A percentile compares a stretch with the other conserved stretches of the same genome.
Conservation (phyloP, 129 eudicot genomes). For the Kitagawia praeruptora region DNA sequence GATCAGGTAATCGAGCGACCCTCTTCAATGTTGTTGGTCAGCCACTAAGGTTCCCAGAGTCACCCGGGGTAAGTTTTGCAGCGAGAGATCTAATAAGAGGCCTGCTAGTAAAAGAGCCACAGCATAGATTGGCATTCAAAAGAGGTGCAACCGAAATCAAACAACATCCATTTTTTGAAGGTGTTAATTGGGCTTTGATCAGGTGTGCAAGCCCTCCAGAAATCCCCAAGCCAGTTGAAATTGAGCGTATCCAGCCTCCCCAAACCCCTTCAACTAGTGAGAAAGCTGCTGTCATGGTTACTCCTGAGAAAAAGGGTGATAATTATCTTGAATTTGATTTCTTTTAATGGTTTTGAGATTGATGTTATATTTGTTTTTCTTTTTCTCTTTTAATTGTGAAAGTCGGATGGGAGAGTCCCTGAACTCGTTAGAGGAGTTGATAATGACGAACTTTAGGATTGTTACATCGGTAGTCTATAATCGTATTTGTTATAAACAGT, state of each 20-base stretch:
- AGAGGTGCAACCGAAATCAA: slow-evolving; percentile 89
- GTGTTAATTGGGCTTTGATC: slow-evolving; percentile 92
- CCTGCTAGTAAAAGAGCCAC: slow-evolving; percentile 82
- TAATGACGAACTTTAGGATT: slow-evolving; percentile 14
- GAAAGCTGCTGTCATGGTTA: slow-evolving; percentile 29
- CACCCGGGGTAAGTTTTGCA: slow-evolving; percentile 73
- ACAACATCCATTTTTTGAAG: slow-evolving; percentile 91
- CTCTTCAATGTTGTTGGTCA: slow-evolving; percentile 86
- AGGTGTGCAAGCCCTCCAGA: slow-evolving; percentile 94
- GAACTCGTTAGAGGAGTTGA: slow-evolving; percentile 13
- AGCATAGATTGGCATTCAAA: slow-evolving; percentile 68
- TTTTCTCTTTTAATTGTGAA: slow-evolving; percentile 12
- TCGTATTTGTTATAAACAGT: slow-evolving; percentile 33
- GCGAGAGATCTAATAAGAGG: slow-evolving; percentile 81
- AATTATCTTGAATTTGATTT: slow-evolving; percentile 88
- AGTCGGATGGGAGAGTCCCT: slow-evolving; percentile 11
- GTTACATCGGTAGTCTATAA: slow-evolving; percentile 20
- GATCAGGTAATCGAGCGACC: slow-evolving; percentile 81
- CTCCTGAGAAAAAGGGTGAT: slow-evolving; percentile 52
- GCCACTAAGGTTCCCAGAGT: slow-evolving; percentile 67
- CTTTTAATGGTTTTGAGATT: slow-evolving; percentile 35
- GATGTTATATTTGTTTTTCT: slow-evolving; percentile 11
- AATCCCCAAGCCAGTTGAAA: slow-evolving; percentile 69
- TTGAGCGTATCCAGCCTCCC: slow-evolving; percentile 32
- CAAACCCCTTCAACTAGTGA: slow-evolving; percentile 37